Evolutionary conservation across 352 stramenopile species (phyloP).

Genomic region (Phytophthora multivora): DNA sequence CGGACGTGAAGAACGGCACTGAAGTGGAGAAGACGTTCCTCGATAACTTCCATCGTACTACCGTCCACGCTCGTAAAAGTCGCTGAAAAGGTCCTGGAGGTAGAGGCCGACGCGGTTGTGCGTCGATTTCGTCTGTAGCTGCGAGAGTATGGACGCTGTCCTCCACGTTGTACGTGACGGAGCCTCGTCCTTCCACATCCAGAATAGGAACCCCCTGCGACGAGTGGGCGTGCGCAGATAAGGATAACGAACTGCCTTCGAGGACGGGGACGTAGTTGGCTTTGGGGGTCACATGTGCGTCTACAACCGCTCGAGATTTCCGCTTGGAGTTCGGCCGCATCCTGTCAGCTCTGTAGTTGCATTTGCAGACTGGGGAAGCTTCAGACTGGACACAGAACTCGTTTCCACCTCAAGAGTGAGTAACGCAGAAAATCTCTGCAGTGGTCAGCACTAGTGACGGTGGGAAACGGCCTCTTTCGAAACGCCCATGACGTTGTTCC

Average conservation of each 20-base stretch:
- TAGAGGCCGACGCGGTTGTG: constrained; percentile 7
- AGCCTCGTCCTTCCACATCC: constrained; percentile 24
- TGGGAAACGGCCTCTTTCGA: constrained; percentile 12
- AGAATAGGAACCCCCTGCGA: constrained; percentile 33
- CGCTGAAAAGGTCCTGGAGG: constrained; percentile 29
- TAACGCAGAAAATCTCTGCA: constrained; percentile 17
- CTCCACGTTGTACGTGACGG: constrained; percentile 28
- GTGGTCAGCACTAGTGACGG: constrained; percentile 27
- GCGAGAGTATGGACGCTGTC: constrained; percentile 26
- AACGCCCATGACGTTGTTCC: constrained; percentile 10
- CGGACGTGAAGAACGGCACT: constrained; percentile 36
- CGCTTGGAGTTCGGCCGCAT: constrained; percentile 27
- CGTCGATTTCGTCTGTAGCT: constrained; percentile 17
- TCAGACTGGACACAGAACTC: constrained; percentile 1
- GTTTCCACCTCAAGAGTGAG: constrained; percentile 2
- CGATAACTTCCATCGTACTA: constrained; percentile 41
- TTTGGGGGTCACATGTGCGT: constrained; percentile 16
- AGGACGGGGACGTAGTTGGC: constrained; percentile 32
- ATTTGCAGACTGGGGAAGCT: constrained; percentile 23
- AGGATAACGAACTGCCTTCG: constrained; percentile 28
- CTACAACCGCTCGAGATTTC: constrained; percentile 11
- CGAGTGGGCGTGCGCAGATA: constrained; percentile 14
- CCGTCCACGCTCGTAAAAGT: constrained; percentile 34
- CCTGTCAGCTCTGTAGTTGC: not conserved
- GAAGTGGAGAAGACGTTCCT: constrained; percentile 31